These are phyloP conservation scores for Solanum hybrid DNA, from an alignment of 305 asterid species.

Conservation along the genomic window DNA sequence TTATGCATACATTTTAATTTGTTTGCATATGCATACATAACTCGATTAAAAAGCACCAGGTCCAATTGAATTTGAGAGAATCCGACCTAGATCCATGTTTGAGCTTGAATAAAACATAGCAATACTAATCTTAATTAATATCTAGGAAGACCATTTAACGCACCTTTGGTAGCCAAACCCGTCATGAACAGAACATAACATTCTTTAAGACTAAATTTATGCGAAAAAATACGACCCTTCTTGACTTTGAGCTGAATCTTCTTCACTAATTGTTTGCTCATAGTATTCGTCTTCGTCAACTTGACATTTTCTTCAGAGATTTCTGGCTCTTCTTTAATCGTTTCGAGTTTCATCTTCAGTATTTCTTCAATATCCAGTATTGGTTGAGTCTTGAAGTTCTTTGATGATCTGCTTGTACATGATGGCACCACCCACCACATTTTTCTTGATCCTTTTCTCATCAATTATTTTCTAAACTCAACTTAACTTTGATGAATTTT, in stretches of 20 bases:
- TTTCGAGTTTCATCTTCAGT: constrained; percentile 65
- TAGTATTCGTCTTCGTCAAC: constrained; percentile 6
- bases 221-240: constrained; percentile 26
- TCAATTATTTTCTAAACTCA: background rate
- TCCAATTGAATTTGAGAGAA: background rate
- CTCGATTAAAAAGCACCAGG: background rate
- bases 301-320: constrained; percentile 26
- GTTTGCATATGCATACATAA: background rate
- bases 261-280: constrained; percentile 24
- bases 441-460: constrained; percentile 31
- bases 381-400: constrained; percentile 30
- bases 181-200: constrained; percentile 55
- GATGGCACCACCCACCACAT: constrained; percentile 46
- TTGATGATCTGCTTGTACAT: constrained; percentile 26
- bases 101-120: background rate
- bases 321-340: constrained; percentile 52
- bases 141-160: constrained; percentile 38
- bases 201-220: constrained; percentile 43
- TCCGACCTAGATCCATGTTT: background rate
- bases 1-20: background rate
- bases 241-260: constrained; percentile 35
- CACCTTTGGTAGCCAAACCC: constrained; percentile 45
- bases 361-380: constrained; percentile 53
- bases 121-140: constrained; percentile 2
- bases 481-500: background rate